phyloP scores from a whole-genome alignment of 1,284 basidiomycete genomes.

The Crucibulum cyathiforme region DNA sequence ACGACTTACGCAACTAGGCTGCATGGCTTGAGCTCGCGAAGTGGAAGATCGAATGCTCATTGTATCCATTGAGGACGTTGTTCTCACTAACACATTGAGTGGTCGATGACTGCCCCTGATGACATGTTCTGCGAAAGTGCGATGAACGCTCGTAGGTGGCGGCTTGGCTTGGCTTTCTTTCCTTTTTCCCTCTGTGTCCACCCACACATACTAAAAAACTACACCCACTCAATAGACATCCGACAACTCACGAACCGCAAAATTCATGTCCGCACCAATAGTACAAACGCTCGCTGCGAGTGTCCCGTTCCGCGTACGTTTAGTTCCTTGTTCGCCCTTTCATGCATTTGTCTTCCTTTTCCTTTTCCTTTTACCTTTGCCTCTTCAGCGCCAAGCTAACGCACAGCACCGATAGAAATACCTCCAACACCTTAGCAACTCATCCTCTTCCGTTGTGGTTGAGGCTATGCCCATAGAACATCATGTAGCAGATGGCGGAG shows the following conservation, averaged over 20 bases:
- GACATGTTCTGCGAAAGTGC: too few relatives aligned
- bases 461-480: constrained; percentile 3
- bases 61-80: too few relatives aligned
- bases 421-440: constrained; percentile 52
- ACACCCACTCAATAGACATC: constrained; percentile 50
- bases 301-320: constrained; percentile 60
- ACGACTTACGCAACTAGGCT: too few relatives aligned
- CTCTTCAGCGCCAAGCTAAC: neutral
- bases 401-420: constrained; percentile 45
- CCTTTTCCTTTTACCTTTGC: neutral
- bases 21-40: neutral
- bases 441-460: constrained; percentile 15
- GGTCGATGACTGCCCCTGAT: too few relatives aligned
- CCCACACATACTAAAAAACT: neutral
- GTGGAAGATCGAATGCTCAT: neutral
- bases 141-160: too few relatives aligned
- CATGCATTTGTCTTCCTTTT: neutral
- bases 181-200: neutral
- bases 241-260: constrained; percentile 72
- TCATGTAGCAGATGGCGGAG: too few relatives aligned
- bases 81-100: too few relatives aligned
- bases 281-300: constrained; percentile 69
- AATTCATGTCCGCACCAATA: constrained; percentile 74
- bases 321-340: constrained; percentile 4
- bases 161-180: constrained; percentile 44